Evolutionary conservation across 2,329 filamentous ascomycete species (phyloP).

Genomic region (Didymella arachidicola): DNA sequence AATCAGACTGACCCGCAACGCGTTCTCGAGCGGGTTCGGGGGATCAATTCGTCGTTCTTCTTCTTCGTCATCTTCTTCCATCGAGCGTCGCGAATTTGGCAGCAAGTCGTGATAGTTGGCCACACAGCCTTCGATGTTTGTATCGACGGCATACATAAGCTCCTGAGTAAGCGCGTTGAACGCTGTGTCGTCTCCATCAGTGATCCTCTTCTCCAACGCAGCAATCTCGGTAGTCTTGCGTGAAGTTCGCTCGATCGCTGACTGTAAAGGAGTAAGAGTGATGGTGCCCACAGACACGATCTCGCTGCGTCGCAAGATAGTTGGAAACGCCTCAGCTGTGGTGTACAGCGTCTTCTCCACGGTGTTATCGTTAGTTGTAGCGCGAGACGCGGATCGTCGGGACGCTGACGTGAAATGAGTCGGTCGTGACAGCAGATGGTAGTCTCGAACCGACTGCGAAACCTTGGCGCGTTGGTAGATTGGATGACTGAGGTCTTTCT

Average conservation of each 20-base stretch:
- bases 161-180: slow-evolving; percentile 76
- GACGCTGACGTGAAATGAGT: slow-evolving; percentile 79
- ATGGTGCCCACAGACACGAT: slow-evolving; percentile 74
- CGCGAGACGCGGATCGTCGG: slow-evolving; percentile 72
- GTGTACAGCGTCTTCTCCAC: slow-evolving; percentile 86
- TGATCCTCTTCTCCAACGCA: slow-evolving; percentile 75
- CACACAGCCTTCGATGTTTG: slow-evolving; percentile 77
- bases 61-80: slow-evolving; percentile 42
- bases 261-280: slow-evolving; percentile 77
- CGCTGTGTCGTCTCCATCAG: slow-evolving; percentile 74
- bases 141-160: slow-evolving; percentile 77
- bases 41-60: slow-evolving; percentile 48
- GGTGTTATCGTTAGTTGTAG: slow-evolving; percentile 72
- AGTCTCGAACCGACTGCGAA: slow-evolving; percentile 83
- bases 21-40: slow-evolving; percentile 70
- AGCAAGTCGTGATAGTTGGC: slow-evolving; percentile 79
- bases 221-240: slow-evolving; percentile 89
- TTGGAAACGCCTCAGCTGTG: slow-evolving; percentile 87
- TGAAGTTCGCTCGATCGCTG: slow-evolving; percentile 88
- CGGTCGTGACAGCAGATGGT: slow-evolving; percentile 80
- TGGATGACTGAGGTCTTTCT: slow-evolving; percentile 81
- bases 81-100: slow-evolving; percentile 56
- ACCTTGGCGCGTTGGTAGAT: slow-evolving; percentile 91
- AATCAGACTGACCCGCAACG: slow-evolving; percentile 82
- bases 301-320: slow-evolving; percentile 86